A percentile compares a stretch with the other conserved stretches of the same genome.
Evolutionary conservation across 495 filamentous ascomycete genomes (phyloP).

Genomic region (Penicillium flavigenum): DNA sequence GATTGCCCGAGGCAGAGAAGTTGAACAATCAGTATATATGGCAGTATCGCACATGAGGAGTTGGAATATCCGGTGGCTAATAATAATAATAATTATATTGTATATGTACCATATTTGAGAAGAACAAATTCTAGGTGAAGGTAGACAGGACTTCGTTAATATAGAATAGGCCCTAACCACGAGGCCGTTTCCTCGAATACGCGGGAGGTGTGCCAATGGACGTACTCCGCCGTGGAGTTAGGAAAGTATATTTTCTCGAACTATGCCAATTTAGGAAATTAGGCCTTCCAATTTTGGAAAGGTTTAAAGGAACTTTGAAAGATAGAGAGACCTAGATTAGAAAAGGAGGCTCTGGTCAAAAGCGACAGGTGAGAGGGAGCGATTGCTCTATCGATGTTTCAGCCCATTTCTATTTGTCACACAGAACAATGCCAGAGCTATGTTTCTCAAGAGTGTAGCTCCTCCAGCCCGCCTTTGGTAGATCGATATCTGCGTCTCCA

Average conservation of each 20-base stretch:
- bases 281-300: too few relatives aligned
- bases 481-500: background rate
- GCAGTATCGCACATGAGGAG: background rate
- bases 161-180: background rate
- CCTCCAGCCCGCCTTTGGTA: constrained; percentile 1
- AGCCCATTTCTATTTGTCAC: too few relatives aligned
- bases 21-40: background rate
- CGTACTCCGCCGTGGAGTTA: background rate
- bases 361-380: too few relatives aligned
- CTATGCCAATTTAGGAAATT: background rate
- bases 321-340: too few relatives aligned
- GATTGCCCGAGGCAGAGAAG: too few relatives aligned
- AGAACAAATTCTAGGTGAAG: background rate
- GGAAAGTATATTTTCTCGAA: background rate
- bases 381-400: too few relatives aligned
- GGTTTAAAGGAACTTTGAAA: background rate
- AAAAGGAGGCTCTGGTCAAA: too few relatives aligned
- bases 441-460: constrained; percentile 4
- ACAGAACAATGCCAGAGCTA: background rate
- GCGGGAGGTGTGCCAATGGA: background rate
- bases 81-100: background rate
- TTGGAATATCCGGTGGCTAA: background rate
- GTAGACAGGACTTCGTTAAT: background rate
- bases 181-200: background rate
- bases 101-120: background rate